A percentile compares a stretch with the other conserved stretches of the same genome.
Evolutionary conservation across 192 early-diverging fungal species (phyloP).

Genomic region (Chytriomyces sp.): DNA sequence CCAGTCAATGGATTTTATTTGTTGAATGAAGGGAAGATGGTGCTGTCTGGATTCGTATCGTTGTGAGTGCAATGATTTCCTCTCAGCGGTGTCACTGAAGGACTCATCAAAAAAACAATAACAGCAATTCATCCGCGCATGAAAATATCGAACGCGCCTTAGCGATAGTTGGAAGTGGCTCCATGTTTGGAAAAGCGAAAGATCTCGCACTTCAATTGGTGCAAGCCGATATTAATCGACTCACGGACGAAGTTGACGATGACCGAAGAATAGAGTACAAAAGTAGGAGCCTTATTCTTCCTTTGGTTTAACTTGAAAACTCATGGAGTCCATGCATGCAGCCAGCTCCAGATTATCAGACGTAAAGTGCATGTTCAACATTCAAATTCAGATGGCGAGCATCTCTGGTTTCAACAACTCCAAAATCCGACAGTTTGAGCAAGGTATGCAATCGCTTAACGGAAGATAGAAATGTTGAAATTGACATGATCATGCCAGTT

Average conservation of each 20-base stretch:
- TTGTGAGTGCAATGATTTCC: neutral
- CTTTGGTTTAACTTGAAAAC: neutral
- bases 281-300: neutral
- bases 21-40: neutral
- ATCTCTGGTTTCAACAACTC: neutral
- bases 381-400: slow-evolving; percentile 3
- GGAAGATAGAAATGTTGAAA: neutral
- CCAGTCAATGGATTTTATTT: neutral
- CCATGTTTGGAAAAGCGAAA: neutral
- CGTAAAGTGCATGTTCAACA: slow-evolving; percentile 20
- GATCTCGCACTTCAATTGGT: neutral
- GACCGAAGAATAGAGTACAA: neutral
- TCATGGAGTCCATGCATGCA: neutral
- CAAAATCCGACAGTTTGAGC: neutral
- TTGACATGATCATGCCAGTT: neutral
- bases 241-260: neutral
- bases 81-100: too few species aligned
- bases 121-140: slow-evolving; percentile 4
- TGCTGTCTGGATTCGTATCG: neutral
- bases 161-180: neutral
- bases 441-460: neutral
- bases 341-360: neutral
- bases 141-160: neutral
- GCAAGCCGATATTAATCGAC: neutral
- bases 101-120: neutral